A percentile compares a stretch with the other conserved stretches of the same genome.
phyloP scores from a whole-genome alignment of 1,139 yeast genomes.

The Yamadazyma buinensis region DNA sequence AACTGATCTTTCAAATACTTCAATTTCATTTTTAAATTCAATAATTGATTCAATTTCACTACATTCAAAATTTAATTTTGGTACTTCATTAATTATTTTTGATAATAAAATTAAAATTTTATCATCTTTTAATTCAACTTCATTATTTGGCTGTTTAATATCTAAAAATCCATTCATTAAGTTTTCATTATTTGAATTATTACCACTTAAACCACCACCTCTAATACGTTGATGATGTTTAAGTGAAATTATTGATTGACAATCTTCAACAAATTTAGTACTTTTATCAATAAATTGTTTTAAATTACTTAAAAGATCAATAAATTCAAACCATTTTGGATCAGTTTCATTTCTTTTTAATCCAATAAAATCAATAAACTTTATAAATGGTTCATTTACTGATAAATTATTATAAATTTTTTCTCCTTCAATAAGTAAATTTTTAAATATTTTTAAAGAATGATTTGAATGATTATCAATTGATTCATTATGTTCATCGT shows the following conservation, averaged over 20 bases:
- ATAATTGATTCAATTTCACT: conserved; percentile 60
- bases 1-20: conserved; percentile 50
- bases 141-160: neutral
- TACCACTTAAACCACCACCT: conserved; percentile 10
- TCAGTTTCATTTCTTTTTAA: conserved; percentile 2
- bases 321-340: conserved; percentile 17
- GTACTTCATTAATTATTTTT: conserved; percentile 43
- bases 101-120: conserved; percentile 19
- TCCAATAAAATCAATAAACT: neutral
- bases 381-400: neutral
- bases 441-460: conserved; percentile 41
- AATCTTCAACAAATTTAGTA: conserved; percentile 52
- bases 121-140: conserved; percentile 12
- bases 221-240: conserved; percentile 51
- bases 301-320: conserved; percentile 30
- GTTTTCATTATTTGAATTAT: no score
- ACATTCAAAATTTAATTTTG: conserved; percentile 46
- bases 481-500: no score
- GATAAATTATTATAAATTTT: conserved; percentile 23
- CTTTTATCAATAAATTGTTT: conserved; percentile 43
- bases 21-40: conserved; percentile 53
- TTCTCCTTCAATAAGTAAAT: conserved; percentile 55
- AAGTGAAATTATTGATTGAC: conserved; percentile 48
- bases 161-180: conserved; percentile 5
- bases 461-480: conserved; percentile 49